These are phyloP conservation scores for Mrakia hoshinonis DNA, from an alignment of 768 basidiomycete genomes.

Conservation along the genomic window DNA sequence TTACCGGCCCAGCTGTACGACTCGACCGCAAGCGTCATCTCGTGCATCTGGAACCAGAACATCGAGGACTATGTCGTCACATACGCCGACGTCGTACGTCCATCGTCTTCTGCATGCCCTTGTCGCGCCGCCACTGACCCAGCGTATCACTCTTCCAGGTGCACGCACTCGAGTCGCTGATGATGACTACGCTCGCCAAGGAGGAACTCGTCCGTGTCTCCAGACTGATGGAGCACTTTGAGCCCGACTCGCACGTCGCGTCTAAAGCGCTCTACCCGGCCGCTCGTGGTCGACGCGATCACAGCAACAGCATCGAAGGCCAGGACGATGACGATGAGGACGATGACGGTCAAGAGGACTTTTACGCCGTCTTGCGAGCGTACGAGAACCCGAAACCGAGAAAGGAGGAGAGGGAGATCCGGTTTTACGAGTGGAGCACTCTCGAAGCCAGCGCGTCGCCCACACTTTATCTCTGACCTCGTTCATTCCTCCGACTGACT, in stretches of 20 bases:
- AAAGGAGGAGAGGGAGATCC: slow-evolving; percentile 3
- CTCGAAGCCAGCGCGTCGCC: background rate
- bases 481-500: background rate
- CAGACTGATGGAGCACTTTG: background rate
- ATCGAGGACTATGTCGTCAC: background rate
- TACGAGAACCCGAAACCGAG: background rate
- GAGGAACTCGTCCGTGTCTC: background rate
- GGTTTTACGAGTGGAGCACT: background rate
- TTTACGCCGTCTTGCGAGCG: background rate
- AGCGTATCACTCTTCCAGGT: background rate
- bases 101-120: too few relatives aligned
- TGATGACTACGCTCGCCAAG: background rate
- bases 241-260: background rate
- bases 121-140: background rate
- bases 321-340: background rate
- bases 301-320: background rate
- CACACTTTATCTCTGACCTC: background rate
- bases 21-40: background rate
- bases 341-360: background rate
- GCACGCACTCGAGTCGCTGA: background rate
- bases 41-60: slow-evolving; percentile 10
- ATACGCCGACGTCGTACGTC: background rate
- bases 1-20: background rate
- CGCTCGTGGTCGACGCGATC: background rate
- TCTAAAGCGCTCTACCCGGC: background rate